Percentiles rank a stretch among this genome's conserved stretches.
Conservation (phyloP, 768 basidiomycete species). For the Suillus americanus region DNA sequence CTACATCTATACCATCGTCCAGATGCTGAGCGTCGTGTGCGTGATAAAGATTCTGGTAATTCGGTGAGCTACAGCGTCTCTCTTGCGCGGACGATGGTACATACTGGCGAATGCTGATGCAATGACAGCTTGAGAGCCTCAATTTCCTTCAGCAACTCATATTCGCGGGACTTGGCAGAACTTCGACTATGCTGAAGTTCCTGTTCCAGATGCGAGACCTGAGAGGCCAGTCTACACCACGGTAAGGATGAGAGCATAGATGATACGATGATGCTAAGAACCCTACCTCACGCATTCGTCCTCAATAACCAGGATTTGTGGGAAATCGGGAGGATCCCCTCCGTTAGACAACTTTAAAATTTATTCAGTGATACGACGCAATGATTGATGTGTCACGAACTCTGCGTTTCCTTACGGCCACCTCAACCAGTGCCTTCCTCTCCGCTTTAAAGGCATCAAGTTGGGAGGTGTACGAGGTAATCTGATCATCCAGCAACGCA, state of each 20-base stretch:
- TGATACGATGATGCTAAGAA: background rate
- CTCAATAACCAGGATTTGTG: conserved; percentile 29
- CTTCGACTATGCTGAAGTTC: conserved; percentile 28
- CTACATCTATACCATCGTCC: conserved; percentile 35
- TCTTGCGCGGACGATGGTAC: conserved; percentile 1
- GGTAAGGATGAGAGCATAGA: background rate
- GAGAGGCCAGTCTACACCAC: conserved; percentile 29
- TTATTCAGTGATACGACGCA: background rate
- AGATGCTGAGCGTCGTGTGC: conserved; percentile 22
- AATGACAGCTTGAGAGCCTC: conserved; percentile 12
- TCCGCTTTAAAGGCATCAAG: conserved; percentile 40
- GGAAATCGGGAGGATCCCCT: conserved; percentile 15
- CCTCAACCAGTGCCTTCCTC: conserved; percentile 29
- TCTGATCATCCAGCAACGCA: conserved; percentile 36
- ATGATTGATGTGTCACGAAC: conserved; percentile 10
- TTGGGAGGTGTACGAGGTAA: conserved; percentile 33
- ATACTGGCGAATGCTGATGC: conserved; percentile 5
- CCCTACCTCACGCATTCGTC: conserved; percentile 37
- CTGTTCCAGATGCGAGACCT: conserved; percentile 27
- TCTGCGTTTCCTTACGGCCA: conserved; percentile 21
- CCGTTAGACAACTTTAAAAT: background rate
- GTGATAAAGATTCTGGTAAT: conserved; percentile 10
- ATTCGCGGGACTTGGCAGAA: conserved; percentile 32
- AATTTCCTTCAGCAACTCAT: conserved; percentile 33
- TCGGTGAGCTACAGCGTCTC: background rate